Percentiles rank a stretch among this genome's conserved stretches.
phyloP scores from a whole-genome alignment of 2,329 filamentous ascomycete species.

The Immersiporthe knoxdaviesiana region DNA sequence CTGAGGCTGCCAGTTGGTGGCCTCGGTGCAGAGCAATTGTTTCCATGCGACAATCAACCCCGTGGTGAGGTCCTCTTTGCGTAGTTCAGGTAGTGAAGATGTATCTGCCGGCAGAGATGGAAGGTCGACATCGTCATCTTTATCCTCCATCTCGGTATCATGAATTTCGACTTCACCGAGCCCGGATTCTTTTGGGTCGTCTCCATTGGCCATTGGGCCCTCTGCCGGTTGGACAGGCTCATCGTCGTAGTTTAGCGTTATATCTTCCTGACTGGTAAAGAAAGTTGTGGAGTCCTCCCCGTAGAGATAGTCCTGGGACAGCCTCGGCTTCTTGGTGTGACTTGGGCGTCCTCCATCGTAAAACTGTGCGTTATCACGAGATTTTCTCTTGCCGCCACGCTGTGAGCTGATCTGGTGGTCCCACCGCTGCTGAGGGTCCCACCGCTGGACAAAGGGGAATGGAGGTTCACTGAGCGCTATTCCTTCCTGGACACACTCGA shows the following conservation, averaged over 20 bases:
- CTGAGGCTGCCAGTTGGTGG: slow-evolving; percentile 69
- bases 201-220: slow-evolving; percentile 33
- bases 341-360: slow-evolving; percentile 39
- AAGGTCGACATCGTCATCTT: slow-evolving; percentile 63
- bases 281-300: slow-evolving; percentile 1
- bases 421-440: slow-evolving; percentile 75
- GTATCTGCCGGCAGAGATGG: slow-evolving; percentile 63
- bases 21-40: slow-evolving; percentile 61
- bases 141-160: slow-evolving; percentile 36
- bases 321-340: slow-evolving; percentile 54
- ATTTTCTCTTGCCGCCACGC: slow-evolving; percentile 54
- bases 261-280: slow-evolving; percentile 30
- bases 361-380: slow-evolving; percentile 46
- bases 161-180: slow-evolving; percentile 21
- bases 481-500: slow-evolving; percentile 79
- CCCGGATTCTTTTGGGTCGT: neutral
- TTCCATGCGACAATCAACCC: slow-evolving; percentile 74
- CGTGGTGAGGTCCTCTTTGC: slow-evolving; percentile 49
- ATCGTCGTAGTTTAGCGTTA: slow-evolving; percentile 49
- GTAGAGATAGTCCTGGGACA: slow-evolving; percentile 33
- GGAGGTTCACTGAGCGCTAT: slow-evolving; percentile 74
- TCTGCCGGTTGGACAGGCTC: slow-evolving; percentile 34
- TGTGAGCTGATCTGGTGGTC: slow-evolving; percentile 26
- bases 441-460: slow-evolving; percentile 87
- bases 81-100: slow-evolving; percentile 54